phyloP scores from a whole-genome alignment of 1,284 basidiomycete genomes.

The Chiua sp. region DNA sequence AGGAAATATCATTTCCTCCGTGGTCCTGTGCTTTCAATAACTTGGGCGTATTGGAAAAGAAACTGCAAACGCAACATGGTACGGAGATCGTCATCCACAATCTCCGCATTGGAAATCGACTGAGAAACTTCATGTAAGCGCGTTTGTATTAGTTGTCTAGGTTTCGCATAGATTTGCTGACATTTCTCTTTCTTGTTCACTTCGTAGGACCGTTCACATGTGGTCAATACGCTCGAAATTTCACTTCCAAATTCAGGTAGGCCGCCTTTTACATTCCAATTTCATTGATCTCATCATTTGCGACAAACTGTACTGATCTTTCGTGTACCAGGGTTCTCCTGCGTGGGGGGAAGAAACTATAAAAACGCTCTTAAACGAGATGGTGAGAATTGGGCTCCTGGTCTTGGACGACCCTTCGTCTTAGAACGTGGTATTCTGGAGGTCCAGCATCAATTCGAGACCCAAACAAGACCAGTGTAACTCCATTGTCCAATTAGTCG shows the following conservation, averaged over 20 bases:
- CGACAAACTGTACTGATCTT: no score
- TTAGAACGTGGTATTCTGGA: neutral
- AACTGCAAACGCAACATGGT: neutral
- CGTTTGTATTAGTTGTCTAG: neutral
- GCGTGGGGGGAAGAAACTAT: neutral
- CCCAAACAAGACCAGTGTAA: no score
- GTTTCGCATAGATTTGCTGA: neutral
- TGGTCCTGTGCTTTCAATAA: neutral
- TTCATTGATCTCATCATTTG: no score
- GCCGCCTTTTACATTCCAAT: neutral
- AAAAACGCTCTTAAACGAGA: neutral
- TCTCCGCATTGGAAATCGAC: neutral
- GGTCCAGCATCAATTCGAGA: no score
- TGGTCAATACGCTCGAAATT: neutral
- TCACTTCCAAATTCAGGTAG: neutral
- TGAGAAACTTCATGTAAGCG: neutral
- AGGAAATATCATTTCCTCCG: neutral
- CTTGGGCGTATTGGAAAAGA: neutral
- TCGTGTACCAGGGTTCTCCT: neutral
- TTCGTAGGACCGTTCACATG: neutral
- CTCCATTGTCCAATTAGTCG: no score
- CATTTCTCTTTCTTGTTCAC: no score
- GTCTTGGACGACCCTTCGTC: neutral
- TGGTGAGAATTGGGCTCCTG: neutral
- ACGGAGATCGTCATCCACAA: neutral